A percentile compares a stretch with the other conserved stretches of the same genome.
Evolutionary conservation across 164 flowering plant genomes (phyloP).

Genomic region (Umbilicus rupestris): DNA sequence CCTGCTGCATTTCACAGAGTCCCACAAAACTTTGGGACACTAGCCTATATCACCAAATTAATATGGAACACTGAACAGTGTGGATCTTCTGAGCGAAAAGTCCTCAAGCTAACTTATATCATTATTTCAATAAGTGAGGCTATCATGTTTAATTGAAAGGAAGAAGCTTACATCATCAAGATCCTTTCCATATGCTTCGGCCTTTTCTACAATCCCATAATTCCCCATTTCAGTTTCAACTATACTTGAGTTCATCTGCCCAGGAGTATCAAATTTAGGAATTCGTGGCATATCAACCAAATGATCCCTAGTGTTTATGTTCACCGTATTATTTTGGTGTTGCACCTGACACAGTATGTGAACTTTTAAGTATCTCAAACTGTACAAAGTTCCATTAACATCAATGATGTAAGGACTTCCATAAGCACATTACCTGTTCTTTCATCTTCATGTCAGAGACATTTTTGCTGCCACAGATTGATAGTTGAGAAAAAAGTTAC

Average conservation of each 20-base stretch:
- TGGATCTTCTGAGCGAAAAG: not conserved
- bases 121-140: not conserved
- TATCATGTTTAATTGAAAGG: conserved; percentile 7
- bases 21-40: not conserved
- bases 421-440: conserved; percentile 24
- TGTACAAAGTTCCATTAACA: not conserved
- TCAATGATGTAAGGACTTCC: not conserved
- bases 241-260: conserved; percentile 20
- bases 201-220: conserved; percentile 57
- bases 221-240: conserved; percentile 32
- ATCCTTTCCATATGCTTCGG: conserved; percentile 71
- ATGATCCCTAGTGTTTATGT: conserved; percentile 12
- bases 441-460: conserved; percentile 19
- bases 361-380: not conserved
- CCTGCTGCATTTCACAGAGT: not conserved
- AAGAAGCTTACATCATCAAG: conserved; percentile 66
- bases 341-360: conserved; percentile 18
- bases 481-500: conserved; percentile 6
- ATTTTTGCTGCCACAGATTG: conserved; percentile 30
- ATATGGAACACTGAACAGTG: too few relatives aligned
- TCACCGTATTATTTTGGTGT: conserved; percentile 18
- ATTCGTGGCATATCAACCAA: conserved; percentile 11
- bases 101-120: not conserved
- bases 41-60: not conserved
- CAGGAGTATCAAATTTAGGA: conserved; percentile 18